Percentiles rank a stretch among this genome's conserved stretches.
Conservation (phyloP, 768 basidiomycete genomes). For the Boletus pseudo-olivaceus region DNA sequence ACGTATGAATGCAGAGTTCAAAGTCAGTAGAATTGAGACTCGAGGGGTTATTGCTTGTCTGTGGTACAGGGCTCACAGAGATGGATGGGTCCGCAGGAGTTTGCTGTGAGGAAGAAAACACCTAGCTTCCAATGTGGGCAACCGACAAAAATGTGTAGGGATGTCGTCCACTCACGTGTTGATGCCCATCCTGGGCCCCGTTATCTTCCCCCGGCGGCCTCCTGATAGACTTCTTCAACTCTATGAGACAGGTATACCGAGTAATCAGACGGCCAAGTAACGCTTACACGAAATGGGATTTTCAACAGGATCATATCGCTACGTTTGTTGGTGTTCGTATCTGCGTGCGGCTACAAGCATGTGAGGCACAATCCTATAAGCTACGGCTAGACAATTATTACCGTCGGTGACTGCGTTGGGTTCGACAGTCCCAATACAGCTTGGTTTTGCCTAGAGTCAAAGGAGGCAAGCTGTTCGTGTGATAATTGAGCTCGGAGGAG, state of each 20-base stretch:
- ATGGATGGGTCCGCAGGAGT: neutral
- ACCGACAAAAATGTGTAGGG: neutral
- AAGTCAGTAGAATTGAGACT: slow-evolving; percentile 9
- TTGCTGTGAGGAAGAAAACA: neutral
- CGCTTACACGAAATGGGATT: slow-evolving; percentile 22
- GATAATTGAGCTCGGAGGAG: slow-evolving; percentile 18
- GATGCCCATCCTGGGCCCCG: neutral
- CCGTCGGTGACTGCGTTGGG: slow-evolving; percentile 4
- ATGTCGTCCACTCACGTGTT: slow-evolving; percentile 11
- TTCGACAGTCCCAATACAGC: neutral
- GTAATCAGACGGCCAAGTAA: neutral
- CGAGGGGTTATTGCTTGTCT: neutral
- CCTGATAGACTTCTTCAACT: slow-evolving; percentile 6
- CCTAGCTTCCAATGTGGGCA: neutral
- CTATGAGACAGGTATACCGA: neutral
- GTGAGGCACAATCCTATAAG: slow-evolving; percentile 3
- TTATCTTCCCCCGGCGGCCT: slow-evolving; percentile 3
- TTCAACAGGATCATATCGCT: slow-evolving; percentile 21
- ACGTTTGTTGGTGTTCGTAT: slow-evolving; percentile 10
- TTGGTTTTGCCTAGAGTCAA: slow-evolving; percentile 6
- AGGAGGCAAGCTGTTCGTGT: slow-evolving; percentile 17
- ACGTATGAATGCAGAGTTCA: slow-evolving; percentile 28
- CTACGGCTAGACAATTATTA: neutral
- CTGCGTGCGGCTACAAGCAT: slow-evolving; percentile 5
- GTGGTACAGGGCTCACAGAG: slow-evolving; percentile 2